A percentile compares a stretch with the other conserved stretches of the same genome.
Evolutionary conservation across 2,329 filamentous ascomycete species (phyloP).

Genomic region (Madurella fahalii): DNA sequence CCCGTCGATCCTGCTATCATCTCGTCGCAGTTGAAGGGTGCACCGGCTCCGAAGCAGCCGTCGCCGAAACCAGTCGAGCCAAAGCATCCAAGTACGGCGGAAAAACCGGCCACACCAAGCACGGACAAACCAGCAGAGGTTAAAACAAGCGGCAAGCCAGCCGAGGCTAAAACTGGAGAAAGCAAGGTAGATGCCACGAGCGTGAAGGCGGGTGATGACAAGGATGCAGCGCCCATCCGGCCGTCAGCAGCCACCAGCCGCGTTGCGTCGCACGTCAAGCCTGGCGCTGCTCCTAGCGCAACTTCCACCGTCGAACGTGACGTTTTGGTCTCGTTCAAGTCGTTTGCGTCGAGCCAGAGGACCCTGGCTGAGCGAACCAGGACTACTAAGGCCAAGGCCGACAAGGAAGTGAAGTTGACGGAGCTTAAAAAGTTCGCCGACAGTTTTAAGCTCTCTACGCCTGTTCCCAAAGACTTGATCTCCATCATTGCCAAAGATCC

Average conservation of each 20-base stretch:
- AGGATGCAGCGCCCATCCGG: conserved; percentile 11
- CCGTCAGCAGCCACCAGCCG: conserved; percentile 31
- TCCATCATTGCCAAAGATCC: conserved; percentile 96
- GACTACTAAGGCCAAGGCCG: conserved; percentile 58
- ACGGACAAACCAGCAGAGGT: conserved; percentile 5
- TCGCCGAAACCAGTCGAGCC: conserved; percentile 35
- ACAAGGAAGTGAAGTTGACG: conserved; percentile 88
- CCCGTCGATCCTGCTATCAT: conserved; percentile 88
- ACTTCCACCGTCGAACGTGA: conserved; percentile 59
- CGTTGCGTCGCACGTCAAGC: conserved; percentile 38
- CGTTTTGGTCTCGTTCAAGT: conserved; percentile 60
- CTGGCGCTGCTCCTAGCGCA: conserved; percentile 46
- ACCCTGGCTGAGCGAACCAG: conserved; percentile 54
- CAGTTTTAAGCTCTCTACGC: conserved; percentile 90
- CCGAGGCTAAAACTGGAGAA: conserved; percentile 29
- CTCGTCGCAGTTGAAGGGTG: conserved; percentile 66
- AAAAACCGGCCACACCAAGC: not conserved
- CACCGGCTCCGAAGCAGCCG: conserved; percentile 39
- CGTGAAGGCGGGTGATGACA: conserved; percentile 19
- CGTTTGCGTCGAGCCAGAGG: conserved; percentile 56
- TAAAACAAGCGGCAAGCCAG: conserved; percentile 22
- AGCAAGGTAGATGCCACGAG: conserved; percentile 23
- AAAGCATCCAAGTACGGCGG: conserved; percentile 22
- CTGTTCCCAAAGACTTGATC: conserved; percentile 86
- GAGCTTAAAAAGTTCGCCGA: conserved; percentile 93